Evolutionary conservation across 2,329 filamentous ascomycete species (phyloP), one percentile per base, ranked within the genome.

Genomic region (Cercospora zeae-maydis): DNA sequence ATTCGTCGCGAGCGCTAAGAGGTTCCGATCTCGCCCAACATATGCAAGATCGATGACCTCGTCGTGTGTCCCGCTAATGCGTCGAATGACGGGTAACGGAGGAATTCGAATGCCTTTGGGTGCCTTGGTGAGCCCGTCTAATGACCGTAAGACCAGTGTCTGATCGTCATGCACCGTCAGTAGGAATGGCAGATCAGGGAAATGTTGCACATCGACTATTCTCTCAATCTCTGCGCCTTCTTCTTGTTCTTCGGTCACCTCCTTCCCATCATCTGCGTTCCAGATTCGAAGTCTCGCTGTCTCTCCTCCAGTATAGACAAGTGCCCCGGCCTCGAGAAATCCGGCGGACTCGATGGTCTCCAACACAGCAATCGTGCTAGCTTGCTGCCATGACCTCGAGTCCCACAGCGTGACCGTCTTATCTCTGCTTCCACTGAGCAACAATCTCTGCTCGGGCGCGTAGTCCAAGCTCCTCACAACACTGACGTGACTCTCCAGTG

Each of bases 341-440:
- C 92, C 92, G 9, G 88, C 90, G 3, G 87, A 85, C 76, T 99
- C 95, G 31, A 98, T 82, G 36, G 89, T 86, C 76, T 99, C 95
- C 36, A 96, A 81, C 19, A 92, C 90, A 11, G 92, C 93, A 45
- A 95, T 87, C 0, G 96, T 88, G 65, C 88, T 89, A 68, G 88
- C 84, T 47, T 87, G 80, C 77, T 93, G 93, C 92, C 95, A 99
- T 21, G 88, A 92, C 67, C 81, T 85, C 19, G 89, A 84, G 77
- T 96, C 90, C 93, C 95, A 99, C 76, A 96, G 84, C 66, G 95
- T 95, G 59, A 95, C 85, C 0, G 95, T 98, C 79, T 96, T 96
- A 79, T 99, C 95, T 78, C 95, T 86, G 74, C 92, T 90, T 19
- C 87, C 92, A 4, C 92, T 95, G 1, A 99, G 83, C 31, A 99